Evolutionary conservation across 805 yeast genomes (phyloP), one percentile per base, ranked within the genome.

Genomic region (Candida sakaeoensis): DNA sequence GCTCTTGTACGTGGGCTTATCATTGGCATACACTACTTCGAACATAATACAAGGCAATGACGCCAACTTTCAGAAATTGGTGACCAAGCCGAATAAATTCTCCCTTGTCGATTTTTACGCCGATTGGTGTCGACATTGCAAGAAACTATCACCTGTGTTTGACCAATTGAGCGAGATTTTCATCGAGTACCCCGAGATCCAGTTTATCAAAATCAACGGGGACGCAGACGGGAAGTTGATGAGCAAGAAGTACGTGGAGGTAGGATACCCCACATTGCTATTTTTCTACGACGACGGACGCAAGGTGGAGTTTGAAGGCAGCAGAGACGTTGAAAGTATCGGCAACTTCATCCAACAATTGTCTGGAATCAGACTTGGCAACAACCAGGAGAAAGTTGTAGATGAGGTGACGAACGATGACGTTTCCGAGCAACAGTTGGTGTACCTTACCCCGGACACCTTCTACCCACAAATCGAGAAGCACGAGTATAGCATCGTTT

Each of bases 81-180:
- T 79, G 13, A 61, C 73, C 39, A 74, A 78, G 33, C 74, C 83
- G 5, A 80, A 75, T 24, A 68, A 65, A 43, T 66, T 55, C 45
- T 58, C 66, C 4, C 54, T 75, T 57, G 65, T 72, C 48, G 62
- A 70, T 54, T 73, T 74, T 48, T 80, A 74, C 50, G 85, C 89
- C 8, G 79, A 76, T 39, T 82, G 89, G 89, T 82, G 89, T 57
- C 63, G 79, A 26, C 87, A 82, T 55, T 82, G 89, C 54, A 75
- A 75, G 54, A 66, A 63, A 26, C 54, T 82, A 51, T 68, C 65
- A 55, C 87, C 87, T 5, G 63, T 68, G 2, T 70, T 68, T 50
- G 67, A 54, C 37, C 51, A 60, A 49, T 49, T 69, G 9, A 63
- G 63, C 1, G 63, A 58, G 1, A 25, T 50, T 16, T 69, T 61